Base-by-base conservation (phyloP, 1,284 basidiomycete species). In the Boletus mariae region DNA sequence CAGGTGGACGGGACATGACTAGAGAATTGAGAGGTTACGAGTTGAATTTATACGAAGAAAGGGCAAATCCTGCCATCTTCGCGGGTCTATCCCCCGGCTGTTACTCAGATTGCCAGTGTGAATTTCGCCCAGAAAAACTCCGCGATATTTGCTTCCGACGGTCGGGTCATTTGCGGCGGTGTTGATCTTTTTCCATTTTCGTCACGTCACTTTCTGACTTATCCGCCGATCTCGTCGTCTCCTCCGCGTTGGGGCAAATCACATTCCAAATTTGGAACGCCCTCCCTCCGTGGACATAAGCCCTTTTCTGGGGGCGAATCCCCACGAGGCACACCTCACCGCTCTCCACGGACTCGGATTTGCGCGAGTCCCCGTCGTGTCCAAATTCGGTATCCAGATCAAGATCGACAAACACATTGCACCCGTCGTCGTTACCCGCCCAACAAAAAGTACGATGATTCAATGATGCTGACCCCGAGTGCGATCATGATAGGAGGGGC, bases 211-310 rank as follows among this genome's bases (percentile, higher is more conserved):
- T 38, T 56, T 54, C 58, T 66, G 64, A 70, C 61, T 68, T 67
- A 67, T 70, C 67, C 65, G 65, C 68, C 65, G 65, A 67, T 67
- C 65, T 67, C 55, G 52, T 70, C 68, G 66, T 70, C 59, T 38
- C 49, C 45, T 26, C 43, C 28, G 32, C 48, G 50, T 62, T 66
- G 58, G 56, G 68, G 63, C 25, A 62, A 60, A 61, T 60, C 66
- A 28, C 51, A 65, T 59, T 43, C 68, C 57, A 28, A 63, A 65
- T 58, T 17, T 23, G 53, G 64, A 0, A 41, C 20, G 38, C 43
- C 41, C 25, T 46, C 45, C 49, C 48, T 59, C 68, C 64, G 64
- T 66, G 64, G 64, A 70, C 48, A 66, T 66, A 68, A 57, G 49
- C 54, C 49, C 34, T 44, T 37, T 13, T 58, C 52, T 34, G 56